Base-by-base conservation (phyloP, 78 protist species). In the Dictyostelium capitatum region DNA sequence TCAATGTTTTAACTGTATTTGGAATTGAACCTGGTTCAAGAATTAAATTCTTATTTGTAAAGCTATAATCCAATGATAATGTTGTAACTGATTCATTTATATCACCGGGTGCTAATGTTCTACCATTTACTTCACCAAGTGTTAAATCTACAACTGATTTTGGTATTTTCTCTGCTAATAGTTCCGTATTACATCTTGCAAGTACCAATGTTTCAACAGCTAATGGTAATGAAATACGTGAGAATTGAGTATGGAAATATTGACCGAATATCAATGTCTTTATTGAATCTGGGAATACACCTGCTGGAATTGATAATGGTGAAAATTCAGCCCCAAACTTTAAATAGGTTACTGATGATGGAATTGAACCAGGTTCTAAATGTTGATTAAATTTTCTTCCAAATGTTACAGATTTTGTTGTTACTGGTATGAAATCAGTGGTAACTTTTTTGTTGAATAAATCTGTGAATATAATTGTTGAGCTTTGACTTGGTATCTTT, bases 331-430 rank as follows among this genome's bases (percentile, higher is more conserved):
- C 73, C 17, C 73, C 85, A 80, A 80, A 80, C 25, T 41, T 72
- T 28, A 80, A 57, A 25, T 30, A 57, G 1, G 51, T 30, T 11
- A 80, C 77, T 4, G 53, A 19, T 20, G 32, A n/a, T 59, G 85
- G 85, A 6, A 80, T n/a, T 10, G 56, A 17, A 10, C 73, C 85
- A 1, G n/a, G 25, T 3, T 41, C 48, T 28, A 80, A 23, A 20
- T 9, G 19, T 41, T 57, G 74, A 59, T 80, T 80, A 12, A 57
- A 80, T 57, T 28, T 57, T 11, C 73, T 20, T 30, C 85, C 85
- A 80, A 80, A 80, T 57, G 85, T 80, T 43, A 80, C 41, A 10
- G 85, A 80, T 23, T 37, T 57, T 17, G 62, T 80, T 8, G 37
- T 57, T 0, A 57, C 51, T 28, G 83, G 65, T 14, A 78, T 28